Conservation (phyloP, 2,329 filamentous ascomycete genomes). For the Helicocarpus griseus region DNA sequence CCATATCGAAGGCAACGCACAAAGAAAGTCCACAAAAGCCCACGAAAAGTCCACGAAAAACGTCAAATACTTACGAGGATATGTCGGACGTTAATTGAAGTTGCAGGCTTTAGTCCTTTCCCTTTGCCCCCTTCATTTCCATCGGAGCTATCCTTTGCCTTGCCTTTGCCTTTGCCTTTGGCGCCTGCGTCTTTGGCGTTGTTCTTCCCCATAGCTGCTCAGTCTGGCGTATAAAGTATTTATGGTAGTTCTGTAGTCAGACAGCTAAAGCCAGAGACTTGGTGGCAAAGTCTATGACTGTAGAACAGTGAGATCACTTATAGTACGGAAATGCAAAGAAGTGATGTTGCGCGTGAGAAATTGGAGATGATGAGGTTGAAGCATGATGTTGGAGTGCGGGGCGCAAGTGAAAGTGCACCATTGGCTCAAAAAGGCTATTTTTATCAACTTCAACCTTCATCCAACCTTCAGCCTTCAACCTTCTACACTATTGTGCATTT, state of each 20-base stretch:
- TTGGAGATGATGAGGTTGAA: neutral
- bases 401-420: too few species aligned
- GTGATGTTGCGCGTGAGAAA: neutral
- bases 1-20: neutral
- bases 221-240: neutral
- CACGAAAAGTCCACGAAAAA: neutral
- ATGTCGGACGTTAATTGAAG: conserved; percentile 55
- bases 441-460: neutral
- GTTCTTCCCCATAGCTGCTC: neutral
- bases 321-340: too few species aligned
- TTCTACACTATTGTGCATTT: too few species aligned
- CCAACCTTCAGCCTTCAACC: neutral
- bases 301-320: too few species aligned
- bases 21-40: neutral
- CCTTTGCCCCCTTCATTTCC: conserved; percentile 24
- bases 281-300: too few species aligned
- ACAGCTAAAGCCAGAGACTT: too few species aligned
- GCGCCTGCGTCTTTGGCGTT: conserved; percentile 23
- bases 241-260: too few species aligned
- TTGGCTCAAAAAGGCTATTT: neutral
- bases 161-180: conserved; percentile 31
- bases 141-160: conserved; percentile 27
- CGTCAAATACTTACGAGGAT: conserved; percentile 41
- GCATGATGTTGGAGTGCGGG: too few species aligned
- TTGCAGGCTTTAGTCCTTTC: conserved; percentile 48